A percentile compares a stretch with the other conserved stretches of the same genome.
Evolutionary conservation across 805 yeast species (phyloP).

Genomic region (Metschnikowia reukaufii): DNA sequence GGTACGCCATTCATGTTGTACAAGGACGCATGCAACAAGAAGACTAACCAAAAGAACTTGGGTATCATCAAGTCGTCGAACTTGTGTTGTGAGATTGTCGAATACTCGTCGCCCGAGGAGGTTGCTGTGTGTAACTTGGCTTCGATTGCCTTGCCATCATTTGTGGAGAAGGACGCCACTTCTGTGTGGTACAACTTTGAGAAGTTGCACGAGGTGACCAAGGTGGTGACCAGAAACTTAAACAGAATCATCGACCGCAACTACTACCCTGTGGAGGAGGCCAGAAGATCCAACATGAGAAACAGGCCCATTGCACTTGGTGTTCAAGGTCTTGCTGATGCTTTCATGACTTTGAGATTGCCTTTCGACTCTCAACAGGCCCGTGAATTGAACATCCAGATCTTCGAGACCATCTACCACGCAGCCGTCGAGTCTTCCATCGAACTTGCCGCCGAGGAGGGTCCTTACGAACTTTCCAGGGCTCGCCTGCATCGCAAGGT

Average conservation of each 20-base stretch:
- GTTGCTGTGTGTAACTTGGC: slow-evolving; percentile 64
- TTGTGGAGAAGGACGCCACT: slow-evolving; percentile 46
- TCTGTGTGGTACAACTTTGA: slow-evolving; percentile 53
- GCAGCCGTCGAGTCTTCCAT: slow-evolving; percentile 57
- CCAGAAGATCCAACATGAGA: slow-evolving; percentile 53
- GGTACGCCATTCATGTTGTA: slow-evolving; percentile 66
- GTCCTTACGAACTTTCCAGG: slow-evolving; percentile 52
- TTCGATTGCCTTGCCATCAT: slow-evolving; percentile 57
- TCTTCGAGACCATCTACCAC: slow-evolving; percentile 62
- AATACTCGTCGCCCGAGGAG: slow-evolving; percentile 57
- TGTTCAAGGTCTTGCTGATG: slow-evolving; percentile 63
- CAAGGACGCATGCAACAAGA: slow-evolving; percentile 60
- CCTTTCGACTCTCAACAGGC: slow-evolving; percentile 62
- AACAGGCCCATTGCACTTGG: slow-evolving; percentile 64
- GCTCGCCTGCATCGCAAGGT: slow-evolving; percentile 62
- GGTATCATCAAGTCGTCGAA: slow-evolving; percentile 61
- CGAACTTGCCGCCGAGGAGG: slow-evolving; percentile 53
- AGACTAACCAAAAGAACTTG: slow-evolving; percentile 60
- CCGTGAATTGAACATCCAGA: slow-evolving; percentile 54
- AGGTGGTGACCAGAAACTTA: slow-evolving; percentile 55
- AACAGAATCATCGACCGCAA: slow-evolving; percentile 58
- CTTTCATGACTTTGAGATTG: slow-evolving; percentile 54
- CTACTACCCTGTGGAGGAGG: slow-evolving; percentile 56
- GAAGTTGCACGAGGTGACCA: slow-evolving; percentile 53
- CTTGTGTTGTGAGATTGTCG: slow-evolving; percentile 64